Base-by-base conservation (phyloP, 2,329 filamentous ascomycete genomes). In the Lachnellula hyalina region DNA sequence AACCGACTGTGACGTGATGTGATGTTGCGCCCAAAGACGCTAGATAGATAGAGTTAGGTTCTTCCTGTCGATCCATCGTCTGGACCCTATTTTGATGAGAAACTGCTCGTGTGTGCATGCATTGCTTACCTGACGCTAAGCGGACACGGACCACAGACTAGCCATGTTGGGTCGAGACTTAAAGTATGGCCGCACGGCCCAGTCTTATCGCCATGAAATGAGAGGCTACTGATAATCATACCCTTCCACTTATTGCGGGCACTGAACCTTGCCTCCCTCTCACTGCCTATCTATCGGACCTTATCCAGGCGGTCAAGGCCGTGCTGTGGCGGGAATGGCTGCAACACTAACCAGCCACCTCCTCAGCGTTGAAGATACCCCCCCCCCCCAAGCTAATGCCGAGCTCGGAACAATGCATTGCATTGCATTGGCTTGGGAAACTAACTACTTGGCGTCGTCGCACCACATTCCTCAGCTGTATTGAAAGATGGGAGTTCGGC, bases 141-240 rank as follows among this genome's bases (percentile, higher is more conserved):
- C 21, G 35, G 35, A 5, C 4, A 6, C 1, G n/a, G 14, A 17
- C 36, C 36, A 40, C 14, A 17, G 14, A 17, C n/a, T 17, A 15
- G 8, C n/a, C 15, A 7, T 2, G 2, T 15, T 40, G 14, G 36
- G n/a, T 21, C 12, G 21, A 41, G 44, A 7, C 40, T 36, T 41
- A 36, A 48, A 44, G 40, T 50, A n/a, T 21, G 17, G 8, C 14
- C 53, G 48, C 56, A 25, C 56, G 52, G 52, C 48, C 23, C 44
- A 25, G 42, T 55, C 56, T 61, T 61, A 61, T 61, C 59, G 59
- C 36, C 11, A 46, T 4, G 12, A 46, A 15, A 21, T 57, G 53
- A 59, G 46, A 52, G 54, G 59, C 21, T 60, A 19, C 38, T 59
- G 50, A 52, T 57, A 57, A 46, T 51, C 3, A 12, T 5, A 55